Evolutionary conservation across 2,329 filamentous ascomycete genomes (phyloP).

Genomic region (Cladosporium cucumerinum): DNA sequence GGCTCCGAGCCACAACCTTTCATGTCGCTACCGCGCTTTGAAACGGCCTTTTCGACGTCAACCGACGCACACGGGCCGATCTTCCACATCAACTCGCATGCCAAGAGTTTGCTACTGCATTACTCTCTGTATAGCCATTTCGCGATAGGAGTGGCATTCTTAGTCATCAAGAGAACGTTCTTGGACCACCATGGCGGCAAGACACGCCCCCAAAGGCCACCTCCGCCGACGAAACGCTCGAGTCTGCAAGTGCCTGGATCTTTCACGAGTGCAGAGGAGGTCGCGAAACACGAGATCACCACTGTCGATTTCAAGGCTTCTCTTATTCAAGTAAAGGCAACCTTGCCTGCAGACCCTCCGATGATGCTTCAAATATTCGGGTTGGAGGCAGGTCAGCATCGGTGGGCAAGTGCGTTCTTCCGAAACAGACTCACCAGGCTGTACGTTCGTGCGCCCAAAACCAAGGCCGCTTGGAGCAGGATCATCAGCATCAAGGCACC

Average conservation of each 20-base stretch:
- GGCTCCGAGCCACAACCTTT: slow-evolving; percentile 84
- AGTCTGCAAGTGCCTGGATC: slow-evolving; percentile 26
- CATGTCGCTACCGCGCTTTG: slow-evolving; percentile 78
- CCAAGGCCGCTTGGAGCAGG: slow-evolving; percentile 80
- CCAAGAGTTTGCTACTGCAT: slow-evolving; percentile 74
- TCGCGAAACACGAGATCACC: slow-evolving; percentile 60
- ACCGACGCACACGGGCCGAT: slow-evolving; percentile 85
- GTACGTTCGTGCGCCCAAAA: slow-evolving; percentile 81
- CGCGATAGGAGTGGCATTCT: slow-evolving; percentile 74
- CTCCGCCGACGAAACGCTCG: slow-evolving; percentile 18
- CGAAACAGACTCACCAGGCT: slow-evolving; percentile 75
- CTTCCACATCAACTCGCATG: slow-evolving; percentile 79
- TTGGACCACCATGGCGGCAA: slow-evolving; percentile 24
- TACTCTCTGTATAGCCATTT: slow-evolving; percentile 96
- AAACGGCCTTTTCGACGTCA: slow-evolving; percentile 77
- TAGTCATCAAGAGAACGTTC: slow-evolving; percentile 59
- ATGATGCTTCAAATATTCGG: slow-evolving; percentile 87
- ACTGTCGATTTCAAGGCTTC: slow-evolving; percentile 78
- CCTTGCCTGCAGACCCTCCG: slow-evolving; percentile 83
- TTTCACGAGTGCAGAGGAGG: slow-evolving; percentile 21
- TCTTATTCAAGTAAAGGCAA: slow-evolving; percentile 82
- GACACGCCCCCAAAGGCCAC: slow-evolving; percentile 5
- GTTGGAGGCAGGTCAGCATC: slow-evolving; percentile 76
- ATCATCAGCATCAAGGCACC: slow-evolving; percentile 79
- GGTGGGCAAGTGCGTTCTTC: slow-evolving; percentile 82